A percentile compares a stretch with the other conserved stretches of the same genome.
Evolutionary conservation across 352 stramenopile genomes (phyloP).

Genomic region (Elongisporangium undulatum): DNA sequence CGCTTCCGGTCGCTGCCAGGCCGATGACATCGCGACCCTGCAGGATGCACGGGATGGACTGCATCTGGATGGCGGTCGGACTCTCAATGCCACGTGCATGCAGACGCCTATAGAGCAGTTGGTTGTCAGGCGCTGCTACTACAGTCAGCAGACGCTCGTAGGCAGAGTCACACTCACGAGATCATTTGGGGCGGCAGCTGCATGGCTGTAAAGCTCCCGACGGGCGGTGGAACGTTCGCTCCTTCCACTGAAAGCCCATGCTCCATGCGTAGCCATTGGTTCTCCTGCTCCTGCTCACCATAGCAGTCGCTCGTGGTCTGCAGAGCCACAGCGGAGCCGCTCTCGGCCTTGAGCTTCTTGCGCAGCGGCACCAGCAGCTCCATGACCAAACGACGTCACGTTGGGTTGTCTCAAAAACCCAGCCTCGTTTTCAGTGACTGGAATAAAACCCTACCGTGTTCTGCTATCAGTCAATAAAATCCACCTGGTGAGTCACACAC

Average conservation of each 20-base stretch:
- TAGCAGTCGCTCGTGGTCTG: background rate
- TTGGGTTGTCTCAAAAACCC: background rate
- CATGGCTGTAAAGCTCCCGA: conserved; percentile 35
- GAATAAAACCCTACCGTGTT: background rate
- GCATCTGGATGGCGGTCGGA: conserved; percentile 97
- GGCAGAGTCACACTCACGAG: conserved; percentile 6
- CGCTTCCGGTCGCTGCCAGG: conserved; percentile 91
- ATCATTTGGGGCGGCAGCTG: conserved; percentile 18
- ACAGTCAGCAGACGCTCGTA: background rate
- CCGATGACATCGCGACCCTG: conserved; percentile 90
- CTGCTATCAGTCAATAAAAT: background rate
- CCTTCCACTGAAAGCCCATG: conserved; percentile 36
- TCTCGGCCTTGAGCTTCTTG: background rate
- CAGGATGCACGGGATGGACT: conserved; percentile 84
- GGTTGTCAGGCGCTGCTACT: background rate
- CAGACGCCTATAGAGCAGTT: conserved; percentile 14
- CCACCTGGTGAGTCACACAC: background rate
- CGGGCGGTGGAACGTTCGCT: conserved; percentile 13
- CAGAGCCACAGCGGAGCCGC: background rate
- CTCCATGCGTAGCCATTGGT: conserved; percentile 46
- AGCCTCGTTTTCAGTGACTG: background rate
- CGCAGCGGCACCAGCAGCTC: background rate
- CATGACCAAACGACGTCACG: background rate
- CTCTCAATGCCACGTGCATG: conserved; percentile 50
- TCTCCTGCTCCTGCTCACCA: conserved; percentile 22